These are phyloP conservation scores for Cyclotella atomus DNA, from an alignment of 108 stramenopile species.

Conservation along the genomic window DNA sequence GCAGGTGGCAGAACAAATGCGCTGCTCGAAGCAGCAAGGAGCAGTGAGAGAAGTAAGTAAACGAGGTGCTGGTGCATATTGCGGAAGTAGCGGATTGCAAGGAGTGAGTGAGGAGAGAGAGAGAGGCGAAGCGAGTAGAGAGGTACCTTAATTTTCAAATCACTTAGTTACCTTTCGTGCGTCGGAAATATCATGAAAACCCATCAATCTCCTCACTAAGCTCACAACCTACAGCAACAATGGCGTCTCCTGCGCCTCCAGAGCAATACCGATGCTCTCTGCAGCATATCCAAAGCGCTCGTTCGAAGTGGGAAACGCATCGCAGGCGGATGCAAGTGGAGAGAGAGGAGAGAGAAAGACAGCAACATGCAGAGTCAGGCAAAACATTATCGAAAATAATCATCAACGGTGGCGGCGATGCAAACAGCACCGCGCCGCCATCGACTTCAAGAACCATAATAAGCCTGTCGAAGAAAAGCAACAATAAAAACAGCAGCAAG, in stretches of 20 bases:
- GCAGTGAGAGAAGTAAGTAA: too few relatives aligned
- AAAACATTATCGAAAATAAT: background rate
- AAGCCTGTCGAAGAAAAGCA: background rate
- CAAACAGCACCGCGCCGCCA: background rate
- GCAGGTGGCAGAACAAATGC: too few relatives aligned
- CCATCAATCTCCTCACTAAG: too few relatives aligned
- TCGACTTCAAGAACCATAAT: background rate
- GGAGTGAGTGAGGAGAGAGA: too few relatives aligned
- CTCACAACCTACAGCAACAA: background rate
- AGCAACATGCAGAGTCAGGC: background rate
- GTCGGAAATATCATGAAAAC: too few relatives aligned
- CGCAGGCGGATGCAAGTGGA: background rate
- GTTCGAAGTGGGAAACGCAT: constrained; percentile 9
- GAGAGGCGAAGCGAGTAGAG: too few relatives aligned
- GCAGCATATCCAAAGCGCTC: constrained; percentile 11
- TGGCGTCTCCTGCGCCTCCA: background rate
- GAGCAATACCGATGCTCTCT: constrained; percentile 6
- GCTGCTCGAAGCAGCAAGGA: too few relatives aligned
- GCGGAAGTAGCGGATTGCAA: too few relatives aligned
- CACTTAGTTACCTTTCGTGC: too few relatives aligned
- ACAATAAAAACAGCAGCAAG: background rate
- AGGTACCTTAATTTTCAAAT: too few relatives aligned
- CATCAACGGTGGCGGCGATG: background rate
- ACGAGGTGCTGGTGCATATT: too few relatives aligned
- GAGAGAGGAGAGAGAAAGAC: background rate